Evolutionary conservation across 78 protist species (phyloP).

Genomic region (Pigoraptor vietnamica): DNA sequence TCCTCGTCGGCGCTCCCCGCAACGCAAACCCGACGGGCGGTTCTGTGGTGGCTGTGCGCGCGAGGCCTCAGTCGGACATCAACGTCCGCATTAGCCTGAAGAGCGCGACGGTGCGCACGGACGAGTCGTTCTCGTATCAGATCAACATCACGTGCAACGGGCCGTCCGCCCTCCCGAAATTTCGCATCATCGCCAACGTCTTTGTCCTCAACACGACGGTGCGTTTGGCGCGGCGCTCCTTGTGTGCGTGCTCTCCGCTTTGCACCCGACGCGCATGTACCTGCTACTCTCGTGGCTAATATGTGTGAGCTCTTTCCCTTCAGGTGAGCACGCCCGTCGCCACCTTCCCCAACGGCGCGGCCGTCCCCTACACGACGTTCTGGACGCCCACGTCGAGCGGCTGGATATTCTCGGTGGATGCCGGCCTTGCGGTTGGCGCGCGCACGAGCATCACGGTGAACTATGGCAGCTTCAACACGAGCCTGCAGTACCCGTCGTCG

Average conservation of each 20-base stretch:
- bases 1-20: neutral
- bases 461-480: neutral
- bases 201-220: too few relatives aligned
- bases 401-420: too few relatives aligned
- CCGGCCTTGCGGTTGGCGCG: too few relatives aligned
- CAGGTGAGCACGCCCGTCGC: too few relatives aligned
- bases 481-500: neutral
- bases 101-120: neutral
- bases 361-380: too few relatives aligned
- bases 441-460: neutral
- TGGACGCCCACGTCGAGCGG: too few relatives aligned
- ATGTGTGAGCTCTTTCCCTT: too few relatives aligned
- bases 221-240: too few relatives aligned
- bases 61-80: neutral
- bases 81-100: neutral
- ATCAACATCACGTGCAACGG: neutral
- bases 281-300: too few relatives aligned
- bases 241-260: too few relatives aligned
- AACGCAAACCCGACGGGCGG: neutral
- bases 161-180: neutral
- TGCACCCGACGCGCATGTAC: too few relatives aligned
- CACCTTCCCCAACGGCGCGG: too few relatives aligned
- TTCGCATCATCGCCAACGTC: neutral
- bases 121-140: neutral
- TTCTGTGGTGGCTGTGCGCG: neutral